phyloP scores from a whole-genome alignment of 2,329 filamentous ascomycete species.

The Microsporum canis region DNA sequence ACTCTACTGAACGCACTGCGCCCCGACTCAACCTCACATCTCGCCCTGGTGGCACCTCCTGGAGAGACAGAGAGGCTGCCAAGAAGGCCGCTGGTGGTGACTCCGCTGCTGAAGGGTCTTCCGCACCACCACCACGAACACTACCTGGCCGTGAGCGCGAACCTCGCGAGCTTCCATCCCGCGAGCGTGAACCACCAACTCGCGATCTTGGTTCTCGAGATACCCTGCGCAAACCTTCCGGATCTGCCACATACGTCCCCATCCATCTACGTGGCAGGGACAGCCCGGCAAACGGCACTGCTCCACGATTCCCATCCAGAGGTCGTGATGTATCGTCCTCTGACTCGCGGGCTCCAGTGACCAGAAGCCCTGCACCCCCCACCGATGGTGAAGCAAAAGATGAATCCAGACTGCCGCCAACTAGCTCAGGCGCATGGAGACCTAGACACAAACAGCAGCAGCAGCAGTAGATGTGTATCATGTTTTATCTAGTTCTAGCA shows the following conservation, averaged over 20 bases:
- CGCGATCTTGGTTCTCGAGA: not conserved
- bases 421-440: slow-evolving; percentile 11
- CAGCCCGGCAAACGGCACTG: slow-evolving; percentile 3
- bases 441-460: slow-evolving; percentile 7
- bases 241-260: slow-evolving; percentile 13
- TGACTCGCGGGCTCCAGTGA: slow-evolving; percentile 7
- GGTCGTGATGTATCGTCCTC: not conserved
- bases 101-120: slow-evolving; percentile 19
- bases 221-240: not conserved
- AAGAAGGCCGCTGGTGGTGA: slow-evolving; percentile 30
- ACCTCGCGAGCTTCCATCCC: slow-evolving; percentile 4
- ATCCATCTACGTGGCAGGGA: slow-evolving; percentile 12
- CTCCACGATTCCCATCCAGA: slow-evolving; percentile 1
- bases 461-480: slow-evolving; percentile 7
- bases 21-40: slow-evolving; percentile 47
- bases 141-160: slow-evolving; percentile 5
- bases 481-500: not conserved
- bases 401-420: slow-evolving; percentile 6
- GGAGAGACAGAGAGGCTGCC: slow-evolving; percentile 50
- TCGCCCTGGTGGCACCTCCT: slow-evolving; percentile 37
- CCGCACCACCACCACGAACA: slow-evolving; percentile 9
- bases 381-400: slow-evolving; percentile 8
- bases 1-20: slow-evolving; percentile 41
- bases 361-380: slow-evolving; percentile 8
- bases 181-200: not conserved